Evolutionary conservation across 2,329 filamentous ascomycete genomes (phyloP), one percentile per base, ranked within the genome.

Genomic region (Nigrospora osmanthi): DNA sequence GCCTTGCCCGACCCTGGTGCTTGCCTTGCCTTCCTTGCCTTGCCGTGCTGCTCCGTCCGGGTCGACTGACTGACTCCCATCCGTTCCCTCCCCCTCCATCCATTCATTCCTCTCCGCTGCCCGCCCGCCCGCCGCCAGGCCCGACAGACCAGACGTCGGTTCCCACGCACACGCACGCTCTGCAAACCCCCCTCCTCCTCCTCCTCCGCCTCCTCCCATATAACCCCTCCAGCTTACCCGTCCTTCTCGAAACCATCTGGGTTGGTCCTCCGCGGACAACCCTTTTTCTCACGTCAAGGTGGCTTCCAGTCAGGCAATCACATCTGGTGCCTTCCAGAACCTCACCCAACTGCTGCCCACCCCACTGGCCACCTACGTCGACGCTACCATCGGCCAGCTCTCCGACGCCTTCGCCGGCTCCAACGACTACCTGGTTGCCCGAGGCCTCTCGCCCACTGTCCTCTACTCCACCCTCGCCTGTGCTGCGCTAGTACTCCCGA

Each of bases 251-350:
- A n/a, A 34, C 35, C 50, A 35, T 50, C 50, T 54, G 53, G 59
- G 63, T 63, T 63, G 69, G 61, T 64, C 68, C 54, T 59, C 52
- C 59, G 49, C 50, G 60, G 67, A 62, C 65, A 50, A 54, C 61
- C 56, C 59, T 58, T 54, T 52, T 52, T 46, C 62, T 16, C 40
- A 42, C 67, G 69, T 65, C 75, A 81, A 80, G 65, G 76, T 81
- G 78, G 78, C 76, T 80, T 80, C 77, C 63, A 65, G 67, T 66
- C 70, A 73, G 65, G 67, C 66, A 62, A 59, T 68, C 59, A 69
- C 78, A 60, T 71, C 74, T 64, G 78, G 78, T 80, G 79, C 76
- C 68, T 64, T 80, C 61, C 75, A 75, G 68, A 80, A 75, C 67
- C 70, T 76, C 62, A 72, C 71, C 57, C 73, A 72, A 58, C 61